Evolutionary conservation across 768 basidiomycete genomes (phyloP).

Genomic region (Macrolepiota fuliginosa): DNA sequence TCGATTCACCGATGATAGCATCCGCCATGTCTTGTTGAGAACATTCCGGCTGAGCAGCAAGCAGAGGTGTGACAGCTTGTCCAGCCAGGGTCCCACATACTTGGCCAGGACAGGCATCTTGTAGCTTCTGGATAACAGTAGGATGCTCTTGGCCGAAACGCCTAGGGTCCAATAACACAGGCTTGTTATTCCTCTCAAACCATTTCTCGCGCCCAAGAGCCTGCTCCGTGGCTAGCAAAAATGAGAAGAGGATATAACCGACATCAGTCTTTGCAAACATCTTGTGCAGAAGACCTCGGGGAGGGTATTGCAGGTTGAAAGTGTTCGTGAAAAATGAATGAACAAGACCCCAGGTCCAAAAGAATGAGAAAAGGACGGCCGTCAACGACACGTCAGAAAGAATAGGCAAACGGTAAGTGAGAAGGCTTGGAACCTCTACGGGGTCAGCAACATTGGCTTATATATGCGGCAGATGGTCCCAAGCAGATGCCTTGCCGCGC

Average conservation of each 20-base stretch:
- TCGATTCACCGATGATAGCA: slow-evolving; percentile 47
- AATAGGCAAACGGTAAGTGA: not conserved
- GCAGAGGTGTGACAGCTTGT: slow-evolving; percentile 46
- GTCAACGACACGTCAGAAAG: slow-evolving; percentile 40
- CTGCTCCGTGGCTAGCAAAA: slow-evolving; percentile 27
- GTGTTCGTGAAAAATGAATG: slow-evolving; percentile 9
- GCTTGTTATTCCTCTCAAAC: slow-evolving; percentile 45
- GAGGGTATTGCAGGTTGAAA: slow-evolving; percentile 9
- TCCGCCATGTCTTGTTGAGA: slow-evolving; percentile 59
- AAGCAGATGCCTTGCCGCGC: not conserved
- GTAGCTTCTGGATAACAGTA: slow-evolving; percentile 41
- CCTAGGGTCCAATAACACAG: slow-evolving; percentile 48
- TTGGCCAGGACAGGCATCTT: slow-evolving; percentile 43
- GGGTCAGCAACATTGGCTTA: not conserved
- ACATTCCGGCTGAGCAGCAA: slow-evolving; percentile 51
- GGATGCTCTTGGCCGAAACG: slow-evolving; percentile 54
- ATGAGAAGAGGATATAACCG: slow-evolving; percentile 22
- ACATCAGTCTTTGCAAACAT: slow-evolving; percentile 30
- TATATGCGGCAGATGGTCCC: not conserved
- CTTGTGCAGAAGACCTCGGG: slow-evolving; percentile 9
- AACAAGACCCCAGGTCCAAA: slow-evolving; percentile 47
- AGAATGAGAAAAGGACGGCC: slow-evolving; percentile 30
- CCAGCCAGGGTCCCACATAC: slow-evolving; percentile 51
- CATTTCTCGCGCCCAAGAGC: slow-evolving; percentile 40
- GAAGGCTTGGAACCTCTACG: not conserved